A percentile compares a stretch with the other conserved stretches of the same genome.
Conservation (phyloP, 768 basidiomycete genomes). For the Tylopilus sp. region DNA sequence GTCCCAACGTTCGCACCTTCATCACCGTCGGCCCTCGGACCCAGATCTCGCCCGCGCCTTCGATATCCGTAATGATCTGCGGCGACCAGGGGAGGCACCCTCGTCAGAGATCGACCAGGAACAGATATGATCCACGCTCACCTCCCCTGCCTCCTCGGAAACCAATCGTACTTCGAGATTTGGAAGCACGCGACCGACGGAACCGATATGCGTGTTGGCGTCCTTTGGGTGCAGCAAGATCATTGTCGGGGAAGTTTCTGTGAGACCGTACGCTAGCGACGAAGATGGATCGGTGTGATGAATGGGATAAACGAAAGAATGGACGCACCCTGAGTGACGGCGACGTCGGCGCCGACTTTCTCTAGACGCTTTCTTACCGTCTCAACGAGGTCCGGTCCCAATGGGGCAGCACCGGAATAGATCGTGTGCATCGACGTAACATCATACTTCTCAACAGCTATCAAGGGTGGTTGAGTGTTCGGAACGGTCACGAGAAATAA, state of each 20-base stretch:
- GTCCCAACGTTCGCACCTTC: conserved; percentile 50
- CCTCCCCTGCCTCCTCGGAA: conserved; percentile 54
- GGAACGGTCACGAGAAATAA: background rate
- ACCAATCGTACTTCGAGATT: conserved; percentile 76
- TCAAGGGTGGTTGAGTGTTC: background rate
- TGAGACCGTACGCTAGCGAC: conserved; percentile 65
- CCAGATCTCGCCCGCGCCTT: conserved; percentile 77
- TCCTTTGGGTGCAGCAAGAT: conserved; percentile 50
- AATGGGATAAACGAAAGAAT: too few relatives aligned
- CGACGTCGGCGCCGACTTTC: conserved; percentile 39
- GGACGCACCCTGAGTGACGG: conserved; percentile 50
- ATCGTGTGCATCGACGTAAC: conserved; percentile 55
- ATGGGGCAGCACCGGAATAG: conserved; percentile 78
- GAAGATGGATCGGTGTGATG: background rate
- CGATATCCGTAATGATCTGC: conserved; percentile 26
- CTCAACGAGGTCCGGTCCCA: conserved; percentile 59
- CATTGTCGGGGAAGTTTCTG: conserved; percentile 77
- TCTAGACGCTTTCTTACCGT: conserved; percentile 41
- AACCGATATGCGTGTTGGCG: conserved; percentile 51
- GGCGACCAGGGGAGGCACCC: background rate
- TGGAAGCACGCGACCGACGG: conserved; percentile 66
- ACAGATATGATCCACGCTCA: background rate
- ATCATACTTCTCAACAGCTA: conserved; percentile 66
- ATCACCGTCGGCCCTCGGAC: conserved; percentile 73
- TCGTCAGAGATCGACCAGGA: background rate